Evolutionary conservation across 2,329 filamentous ascomycete species (phyloP), one percentile per base, ranked within the genome.

Genomic region (Paracamarosporium sp.): DNA sequence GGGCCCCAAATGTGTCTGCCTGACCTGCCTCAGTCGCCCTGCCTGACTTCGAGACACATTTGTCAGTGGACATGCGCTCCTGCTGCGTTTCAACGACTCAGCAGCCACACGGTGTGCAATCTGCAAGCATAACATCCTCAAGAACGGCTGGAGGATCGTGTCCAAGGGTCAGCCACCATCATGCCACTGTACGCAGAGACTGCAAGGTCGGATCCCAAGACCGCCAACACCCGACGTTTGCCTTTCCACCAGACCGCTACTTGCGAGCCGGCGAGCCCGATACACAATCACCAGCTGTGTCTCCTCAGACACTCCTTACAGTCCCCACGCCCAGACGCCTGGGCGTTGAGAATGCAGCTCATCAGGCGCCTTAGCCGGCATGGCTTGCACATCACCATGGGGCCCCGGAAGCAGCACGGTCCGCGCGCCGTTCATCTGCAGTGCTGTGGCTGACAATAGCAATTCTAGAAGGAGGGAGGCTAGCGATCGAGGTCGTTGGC

Each of bases 101-200:
- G 53, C 52, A 59, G 62, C 53, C 51, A 48, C 50, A 17, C 52
- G 47, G 53, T 45, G 35, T 12, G 47, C 25, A 15, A 15, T 47
- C 33, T 13, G 38, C 9, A 27, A 46, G 63, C 61, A 68, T 69
- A 53, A 66, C 57, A 17, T 52, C 52, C 22, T 51, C 22, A 35
- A 38, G 43, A 56, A 60, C 31, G 44, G 60, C 47, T 27, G 53
- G 51, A 58, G 22, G 17, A 53, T 20, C 45, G 53, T 38, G 50
- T 56, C 58, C 57, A 46, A 55, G 63, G 60, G 61, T 63, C 62
- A 65, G 64, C 64, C 64, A 64, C 64, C 45, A 40, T 65, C 56
- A 67, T 66, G 65, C 61, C 54, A 44, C 53, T 24, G 41, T 15
- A 17, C 40, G 25, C 38, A 38, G 22, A n/a, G 27, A 38, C 36